Evolutionary conservation across 768 basidiomycete species (phyloP).

Genomic region (Mycena rebaudengoi): DNA sequence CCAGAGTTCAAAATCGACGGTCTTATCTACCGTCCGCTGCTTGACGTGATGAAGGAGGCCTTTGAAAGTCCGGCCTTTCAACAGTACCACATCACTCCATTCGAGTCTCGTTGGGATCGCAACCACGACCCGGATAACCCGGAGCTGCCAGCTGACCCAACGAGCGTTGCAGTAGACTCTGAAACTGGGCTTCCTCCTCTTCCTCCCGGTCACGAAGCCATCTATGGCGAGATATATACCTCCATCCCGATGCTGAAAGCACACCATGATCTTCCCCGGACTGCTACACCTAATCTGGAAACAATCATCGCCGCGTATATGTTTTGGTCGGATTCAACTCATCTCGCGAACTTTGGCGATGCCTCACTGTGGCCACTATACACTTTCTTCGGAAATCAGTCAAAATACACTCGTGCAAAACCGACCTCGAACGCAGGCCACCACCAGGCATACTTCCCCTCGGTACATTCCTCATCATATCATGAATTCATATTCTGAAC

Average conservation of each 20-base stretch:
- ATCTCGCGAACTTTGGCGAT: constrained; percentile 44
- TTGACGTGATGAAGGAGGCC: constrained; percentile 31
- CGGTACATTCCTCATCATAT: constrained; percentile 32
- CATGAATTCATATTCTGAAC: too few species aligned
- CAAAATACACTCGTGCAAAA: constrained; percentile 44
- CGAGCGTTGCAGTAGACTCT: background rate
- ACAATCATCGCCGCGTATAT: constrained; percentile 37
- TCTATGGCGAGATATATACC: constrained; percentile 26
- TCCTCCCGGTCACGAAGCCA: constrained; percentile 2
- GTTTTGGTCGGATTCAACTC: constrained; percentile 46
- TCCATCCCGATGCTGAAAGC: constrained; percentile 27
- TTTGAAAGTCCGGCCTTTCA: constrained; percentile 22
- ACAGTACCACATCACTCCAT: constrained; percentile 26
- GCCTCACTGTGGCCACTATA: constrained; percentile 52
- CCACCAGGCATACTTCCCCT: constrained; percentile 50
- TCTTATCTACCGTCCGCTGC: constrained; percentile 34
- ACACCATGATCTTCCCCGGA: constrained; percentile 23
- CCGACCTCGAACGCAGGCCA: constrained; percentile 41
- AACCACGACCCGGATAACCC: background rate
- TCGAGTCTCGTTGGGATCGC: constrained; percentile 26
- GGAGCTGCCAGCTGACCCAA: background rate
- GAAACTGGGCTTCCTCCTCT: background rate
- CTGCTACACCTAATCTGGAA: constrained; percentile 28
- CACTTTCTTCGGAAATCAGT: constrained; percentile 45
- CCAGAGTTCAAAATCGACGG: constrained; percentile 39